Percentiles rank a stretch among this genome's conserved stretches.
phyloP scores from a whole-genome alignment of 345 rosid species.

The Acer negundo region DNA sequence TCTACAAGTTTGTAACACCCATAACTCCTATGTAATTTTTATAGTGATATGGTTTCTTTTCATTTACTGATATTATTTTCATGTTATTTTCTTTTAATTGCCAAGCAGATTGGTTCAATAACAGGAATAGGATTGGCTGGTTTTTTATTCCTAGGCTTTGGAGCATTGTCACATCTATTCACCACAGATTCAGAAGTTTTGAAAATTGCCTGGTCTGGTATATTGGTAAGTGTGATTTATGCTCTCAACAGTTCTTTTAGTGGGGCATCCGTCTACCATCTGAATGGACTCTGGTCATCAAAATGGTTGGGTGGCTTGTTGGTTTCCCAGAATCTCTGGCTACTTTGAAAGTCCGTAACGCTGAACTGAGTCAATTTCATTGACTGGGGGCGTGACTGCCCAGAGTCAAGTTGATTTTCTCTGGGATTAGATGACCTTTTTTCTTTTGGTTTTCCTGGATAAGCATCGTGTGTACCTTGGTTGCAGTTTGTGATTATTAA shows the following conservation, averaged over 20 bases:
- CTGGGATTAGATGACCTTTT: neutral
- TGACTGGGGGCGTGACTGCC: neutral
- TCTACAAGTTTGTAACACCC: conserved; percentile 52
- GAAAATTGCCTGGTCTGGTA: conserved; percentile 72
- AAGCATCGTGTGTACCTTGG: neutral
- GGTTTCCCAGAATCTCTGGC: neutral
- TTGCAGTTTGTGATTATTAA: conserved; percentile 6
- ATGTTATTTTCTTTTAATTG: conserved; percentile 15
- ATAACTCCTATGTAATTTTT: conserved; percentile 9
- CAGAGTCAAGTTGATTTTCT: neutral
- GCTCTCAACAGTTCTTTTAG: neutral
- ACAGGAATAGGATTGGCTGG: conserved; percentile 75
- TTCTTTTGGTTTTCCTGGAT: neutral
- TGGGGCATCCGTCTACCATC: neutral
- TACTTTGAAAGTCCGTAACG: neutral
- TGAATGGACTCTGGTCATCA: neutral
- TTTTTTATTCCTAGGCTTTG: conserved; percentile 68
- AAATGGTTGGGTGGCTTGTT: neutral
- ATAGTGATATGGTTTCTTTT: conserved; percentile 1
- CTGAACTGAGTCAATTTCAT: neutral
- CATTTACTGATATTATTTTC: conserved; percentile 14
- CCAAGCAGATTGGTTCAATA: conserved; percentile 70
- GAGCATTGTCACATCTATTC: conserved; percentile 70
- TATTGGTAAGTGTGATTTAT: conserved; percentile 59
- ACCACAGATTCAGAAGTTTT: conserved; percentile 81